These are phyloP conservation scores for Rhododendron ovatum DNA, from an alignment of 148 eudicot genomes.

Conservation along the genomic window DNA sequence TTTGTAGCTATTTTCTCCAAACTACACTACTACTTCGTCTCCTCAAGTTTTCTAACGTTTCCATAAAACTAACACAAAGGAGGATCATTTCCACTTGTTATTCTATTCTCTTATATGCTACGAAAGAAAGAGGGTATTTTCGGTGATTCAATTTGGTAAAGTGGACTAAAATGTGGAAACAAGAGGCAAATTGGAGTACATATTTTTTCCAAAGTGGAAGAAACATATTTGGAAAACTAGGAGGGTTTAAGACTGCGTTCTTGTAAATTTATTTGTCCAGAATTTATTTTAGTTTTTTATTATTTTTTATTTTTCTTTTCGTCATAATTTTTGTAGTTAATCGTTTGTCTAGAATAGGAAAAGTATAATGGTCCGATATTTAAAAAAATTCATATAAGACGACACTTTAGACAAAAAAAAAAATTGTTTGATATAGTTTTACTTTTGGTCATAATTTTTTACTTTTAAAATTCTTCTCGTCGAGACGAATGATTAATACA, in stretches of 20 bases:
- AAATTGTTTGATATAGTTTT: no score
- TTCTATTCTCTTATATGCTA: background rate
- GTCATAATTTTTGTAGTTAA: no score
- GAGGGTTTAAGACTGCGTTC: no score
- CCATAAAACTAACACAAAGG: background rate
- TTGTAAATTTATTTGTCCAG: no score
- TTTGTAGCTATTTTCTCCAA: background rate
- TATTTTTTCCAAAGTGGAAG: background rate
- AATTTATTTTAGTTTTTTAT: no score
- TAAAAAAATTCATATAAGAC: no score
- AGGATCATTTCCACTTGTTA: background rate
- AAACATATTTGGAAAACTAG: background rate
- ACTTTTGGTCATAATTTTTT: no score
- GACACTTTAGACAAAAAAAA: no score
- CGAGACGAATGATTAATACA: no score
- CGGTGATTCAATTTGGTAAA: background rate
- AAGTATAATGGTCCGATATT: no score
- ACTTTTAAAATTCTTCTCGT: rapidly evolving
- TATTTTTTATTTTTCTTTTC: no score
- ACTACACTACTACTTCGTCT: background rate
- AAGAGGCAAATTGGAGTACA: background rate
- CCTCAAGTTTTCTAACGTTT: background rate
- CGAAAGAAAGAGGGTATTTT: background rate
- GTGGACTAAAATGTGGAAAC: background rate
- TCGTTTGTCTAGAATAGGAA: no score